Conservation (phyloP, 176 grass and related monocot species). For the Eragrostis curvula region DNA sequence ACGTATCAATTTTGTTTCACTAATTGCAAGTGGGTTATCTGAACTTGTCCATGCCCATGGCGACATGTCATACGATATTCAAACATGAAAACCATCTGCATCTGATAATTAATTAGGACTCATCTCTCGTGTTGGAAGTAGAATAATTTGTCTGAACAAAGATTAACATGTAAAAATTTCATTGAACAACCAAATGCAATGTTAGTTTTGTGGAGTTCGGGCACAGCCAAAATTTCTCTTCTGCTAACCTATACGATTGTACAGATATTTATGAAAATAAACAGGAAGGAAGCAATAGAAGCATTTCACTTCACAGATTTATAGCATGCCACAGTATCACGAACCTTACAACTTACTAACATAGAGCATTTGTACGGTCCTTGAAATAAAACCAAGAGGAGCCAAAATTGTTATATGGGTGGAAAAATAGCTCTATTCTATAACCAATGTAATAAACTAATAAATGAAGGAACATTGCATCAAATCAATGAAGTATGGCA, state of each 20-base stretch:
- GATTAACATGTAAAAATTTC: not conserved
- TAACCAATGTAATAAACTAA: not conserved
- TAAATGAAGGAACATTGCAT: not conserved
- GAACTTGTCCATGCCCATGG: not conserved
- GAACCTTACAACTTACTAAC: not conserved
- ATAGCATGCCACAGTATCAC: not conserved
- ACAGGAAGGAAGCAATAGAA: not conserved
- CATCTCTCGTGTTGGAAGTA: not conserved
- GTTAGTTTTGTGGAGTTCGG: too few species aligned
- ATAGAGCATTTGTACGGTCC: not conserved
- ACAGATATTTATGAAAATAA: not conserved
- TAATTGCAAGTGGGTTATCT: not conserved
- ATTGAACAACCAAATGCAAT: not conserved
- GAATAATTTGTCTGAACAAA: constrained; percentile 4
- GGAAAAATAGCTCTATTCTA: not conserved
- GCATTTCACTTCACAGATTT: constrained; percentile 1
- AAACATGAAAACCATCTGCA: constrained; percentile 27
- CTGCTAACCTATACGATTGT: too few species aligned
- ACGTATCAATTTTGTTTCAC: not conserved
- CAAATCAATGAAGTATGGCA: not conserved
- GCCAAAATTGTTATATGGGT: not conserved
- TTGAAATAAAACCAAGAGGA: not conserved
- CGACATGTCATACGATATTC: not conserved
- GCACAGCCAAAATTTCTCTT: not conserved
- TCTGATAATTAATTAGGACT: constrained; percentile 14